phyloP scores from a whole-genome alignment of 805 yeast species.

The Millerozyma acaciae region DNA sequence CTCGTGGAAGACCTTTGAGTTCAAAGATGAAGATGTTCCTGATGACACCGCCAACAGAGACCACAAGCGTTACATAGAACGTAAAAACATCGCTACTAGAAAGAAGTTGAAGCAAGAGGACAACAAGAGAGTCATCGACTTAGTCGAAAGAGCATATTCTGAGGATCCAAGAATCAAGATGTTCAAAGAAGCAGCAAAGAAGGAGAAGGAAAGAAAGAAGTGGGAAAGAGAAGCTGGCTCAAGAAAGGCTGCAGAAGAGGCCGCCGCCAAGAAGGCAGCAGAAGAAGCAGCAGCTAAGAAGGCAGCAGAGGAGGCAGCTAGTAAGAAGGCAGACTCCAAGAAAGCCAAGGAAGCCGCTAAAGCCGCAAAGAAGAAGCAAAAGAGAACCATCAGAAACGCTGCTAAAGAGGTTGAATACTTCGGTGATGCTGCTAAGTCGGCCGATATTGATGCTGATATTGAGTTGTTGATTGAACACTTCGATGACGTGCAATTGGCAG shows the following conservation, averaged over 20 bases:
- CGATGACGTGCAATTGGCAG: conserved; percentile 73
- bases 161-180: conserved; percentile 94
- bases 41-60: conserved; percentile 99
- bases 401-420: conserved; percentile 84
- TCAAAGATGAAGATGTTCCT: conserved; percentile 97
- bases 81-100: conserved; percentile 94
- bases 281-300: conserved; percentile 77
- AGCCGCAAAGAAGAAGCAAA: conserved; percentile 96
- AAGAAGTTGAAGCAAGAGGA: conserved; percentile 97
- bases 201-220: conserved; percentile 89
- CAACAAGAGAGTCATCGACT: conserved; percentile 79
- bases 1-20: conserved; percentile 98
- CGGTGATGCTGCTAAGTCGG: conserved; percentile 68
- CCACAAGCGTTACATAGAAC: conserved; percentile 97
- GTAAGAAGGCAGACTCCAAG: conserved; percentile 59
- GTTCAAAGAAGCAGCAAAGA: conserved; percentile 92
- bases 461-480: conserved; percentile 74
- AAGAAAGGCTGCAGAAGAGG: conserved; percentile 93
- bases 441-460: conserved; percentile 71
- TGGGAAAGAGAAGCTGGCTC: conserved; percentile 99
- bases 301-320: conserved; percentile 68
- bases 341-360: conserved; percentile 93
- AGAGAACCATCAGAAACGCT: conserved; percentile 77
- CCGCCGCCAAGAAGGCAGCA: conserved; percentile 79
- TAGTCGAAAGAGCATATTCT: conserved; percentile 80